A percentile compares a stretch with the other conserved stretches of the same genome.
phyloP scores from a whole-genome alignment of 83 land plant species.

The Picea mariana region DNA sequence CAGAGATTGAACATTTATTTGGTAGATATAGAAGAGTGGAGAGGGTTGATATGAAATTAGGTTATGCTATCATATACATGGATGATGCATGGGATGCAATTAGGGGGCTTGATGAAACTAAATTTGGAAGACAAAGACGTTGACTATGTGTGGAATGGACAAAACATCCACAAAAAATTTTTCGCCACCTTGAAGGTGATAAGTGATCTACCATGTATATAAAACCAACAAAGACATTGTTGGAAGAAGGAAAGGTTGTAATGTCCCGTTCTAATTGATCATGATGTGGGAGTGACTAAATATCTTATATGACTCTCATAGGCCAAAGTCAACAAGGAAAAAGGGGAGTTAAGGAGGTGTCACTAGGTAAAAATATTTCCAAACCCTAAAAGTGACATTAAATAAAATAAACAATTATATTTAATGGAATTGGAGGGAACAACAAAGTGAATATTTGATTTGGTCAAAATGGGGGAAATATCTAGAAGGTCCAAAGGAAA shows the following conservation, averaged over 20 bases:
- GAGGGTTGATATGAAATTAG: slow-evolving; percentile 89
- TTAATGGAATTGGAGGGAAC: too few species aligned
- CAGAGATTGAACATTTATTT: slow-evolving; percentile 82
- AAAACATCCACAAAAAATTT: slow-evolving; percentile 79
- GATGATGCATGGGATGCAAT: slow-evolving; percentile 99
- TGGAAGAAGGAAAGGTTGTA: slow-evolving; percentile 7
- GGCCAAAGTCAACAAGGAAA: too few species aligned
- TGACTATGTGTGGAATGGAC: slow-evolving; percentile 98
- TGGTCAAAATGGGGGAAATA: too few species aligned
- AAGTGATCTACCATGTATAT: slow-evolving; percentile 56
- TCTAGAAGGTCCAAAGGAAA: too few species aligned
- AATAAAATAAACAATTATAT: too few species aligned
- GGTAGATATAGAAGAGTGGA: slow-evolving; percentile 80
- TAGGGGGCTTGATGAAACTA: slow-evolving; percentile 70
- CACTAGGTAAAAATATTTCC: too few species aligned
- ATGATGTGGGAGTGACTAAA: too few species aligned
- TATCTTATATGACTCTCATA: too few species aligned
- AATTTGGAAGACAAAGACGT: slow-evolving; percentile 92
- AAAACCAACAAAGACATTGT: slow-evolving; percentile 91
- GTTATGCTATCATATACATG: slow-evolving; percentile 97
- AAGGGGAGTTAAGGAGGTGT: too few species aligned
- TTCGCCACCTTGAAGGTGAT: slow-evolving; percentile 66
- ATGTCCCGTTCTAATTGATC: too few species aligned
- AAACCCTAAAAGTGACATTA: too few species aligned
- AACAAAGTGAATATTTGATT: too few species aligned